Conservation (phyloP, 257 asterid species). For the Solanum piurae region DNA sequence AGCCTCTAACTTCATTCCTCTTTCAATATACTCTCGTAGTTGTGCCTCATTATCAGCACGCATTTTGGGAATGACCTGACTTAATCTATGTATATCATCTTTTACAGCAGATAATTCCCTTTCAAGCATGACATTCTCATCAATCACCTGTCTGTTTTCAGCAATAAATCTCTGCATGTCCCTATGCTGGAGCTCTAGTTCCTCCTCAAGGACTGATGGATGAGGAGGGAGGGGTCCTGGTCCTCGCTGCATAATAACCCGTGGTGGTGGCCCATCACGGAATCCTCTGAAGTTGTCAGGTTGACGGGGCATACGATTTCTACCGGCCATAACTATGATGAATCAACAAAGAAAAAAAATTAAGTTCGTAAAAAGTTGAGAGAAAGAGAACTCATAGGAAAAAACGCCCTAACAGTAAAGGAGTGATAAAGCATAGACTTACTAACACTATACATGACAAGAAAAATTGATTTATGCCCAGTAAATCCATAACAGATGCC, state of each 20-base stretch:
- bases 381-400: background rate
- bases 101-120: conserved; percentile 67
- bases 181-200: conserved; percentile 71
- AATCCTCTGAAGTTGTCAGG: conserved; percentile 34
- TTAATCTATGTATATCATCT: conserved; percentile 67
- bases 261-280: conserved; percentile 39
- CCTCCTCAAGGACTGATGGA: conserved; percentile 64
- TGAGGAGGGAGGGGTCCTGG: conserved; percentile 48
- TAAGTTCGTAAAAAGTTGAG: background rate
- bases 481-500: background rate
- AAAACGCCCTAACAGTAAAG: background rate
- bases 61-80: conserved; percentile 55
- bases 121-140: conserved; percentile 76
- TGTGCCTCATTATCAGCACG: conserved; percentile 69
- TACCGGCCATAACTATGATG: conserved; percentile 44
- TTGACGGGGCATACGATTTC: conserved; percentile 57
- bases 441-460: background rate
- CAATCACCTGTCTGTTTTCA: conserved; percentile 64
- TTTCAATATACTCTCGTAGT: conserved; percentile 63
- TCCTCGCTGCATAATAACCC: conserved; percentile 26
- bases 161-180: conserved; percentile 59
- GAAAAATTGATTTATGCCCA: background rate
- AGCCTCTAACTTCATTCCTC: conserved; percentile 67
- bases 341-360: background rate
- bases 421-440: background rate